Base-by-base conservation (phyloP, 2,329 filamentous ascomycete species). In the Colletotrichum simmondsii region DNA sequence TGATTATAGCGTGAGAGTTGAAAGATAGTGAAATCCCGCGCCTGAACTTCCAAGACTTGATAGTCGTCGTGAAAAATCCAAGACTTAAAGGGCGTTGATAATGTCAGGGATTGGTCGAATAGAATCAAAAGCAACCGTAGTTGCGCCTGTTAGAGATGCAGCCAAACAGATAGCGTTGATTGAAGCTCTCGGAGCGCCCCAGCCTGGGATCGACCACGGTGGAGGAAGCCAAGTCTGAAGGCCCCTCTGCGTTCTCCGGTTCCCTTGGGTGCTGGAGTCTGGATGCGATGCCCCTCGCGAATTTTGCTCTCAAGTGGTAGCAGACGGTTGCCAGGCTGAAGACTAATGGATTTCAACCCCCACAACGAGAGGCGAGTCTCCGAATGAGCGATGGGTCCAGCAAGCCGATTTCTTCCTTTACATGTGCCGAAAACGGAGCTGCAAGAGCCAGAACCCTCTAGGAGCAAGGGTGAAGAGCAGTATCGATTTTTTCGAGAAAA, bases 401-500 rank as follows among this genome's bases (percentile, higher is more conserved):
- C 28, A 53, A 60, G 37, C 60, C 60, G 66, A 65, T 30, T 65
- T 65, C 56, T 72, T 56, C 70, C 70, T 65, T 61, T 22, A 60
- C 70, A 60, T 60, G 56, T 65, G 70, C 70, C 70, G 70, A 70
- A 72, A 70, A 72, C 70, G 70, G 70, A 72, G 66, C 54, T 53
- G 30, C 26, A 54, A 70, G 24, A 60, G 46, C 70, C 60, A 60
- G 26, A 46, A 46, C 22, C 63, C 70, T 60, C 54, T 54, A 35
- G 16, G 4, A 28, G 52, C 59, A 53, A 32, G 11, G 57, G 24
- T 58, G 8, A 30, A 28, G 42, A 19, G 8, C 19, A 10, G 26
- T 12, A 28, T 42, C 37, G 30, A n/a, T 30, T 2, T 52, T 42
- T 52, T 22, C 42, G 12, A 22, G 26, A 24, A 63, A 63, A 63